Conservation (phyloP, 2,329 filamentous ascomycete species). For the Trichoderma aggressivum region DNA sequence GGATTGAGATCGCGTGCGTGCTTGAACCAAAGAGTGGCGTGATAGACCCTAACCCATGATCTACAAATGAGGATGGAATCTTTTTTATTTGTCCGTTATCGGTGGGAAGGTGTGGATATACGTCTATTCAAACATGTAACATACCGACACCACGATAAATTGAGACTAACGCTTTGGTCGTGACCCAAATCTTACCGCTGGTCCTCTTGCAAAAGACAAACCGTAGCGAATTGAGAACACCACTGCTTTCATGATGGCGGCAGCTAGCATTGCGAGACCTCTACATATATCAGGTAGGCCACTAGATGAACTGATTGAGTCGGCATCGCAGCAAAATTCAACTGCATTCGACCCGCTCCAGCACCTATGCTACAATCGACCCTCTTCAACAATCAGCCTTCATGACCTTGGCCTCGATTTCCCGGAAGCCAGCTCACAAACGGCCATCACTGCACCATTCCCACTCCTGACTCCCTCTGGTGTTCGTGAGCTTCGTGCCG, state of each 20-base stretch:
- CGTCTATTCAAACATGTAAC: neutral
- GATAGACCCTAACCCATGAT: neutral
- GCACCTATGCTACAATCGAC: conserved; percentile 10
- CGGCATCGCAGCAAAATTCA: neutral
- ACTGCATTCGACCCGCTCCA: neutral
- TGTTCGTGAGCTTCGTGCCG: conserved; percentile 7
- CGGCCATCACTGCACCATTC: conserved; percentile 15
- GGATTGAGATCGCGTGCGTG: neutral
- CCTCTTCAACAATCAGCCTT: conserved; percentile 12
- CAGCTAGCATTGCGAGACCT: neutral
- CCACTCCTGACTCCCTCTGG: conserved; percentile 6
- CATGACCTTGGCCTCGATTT: conserved; percentile 8
- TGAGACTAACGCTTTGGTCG: neutral
- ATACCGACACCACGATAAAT: neutral
- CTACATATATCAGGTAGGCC: neutral
- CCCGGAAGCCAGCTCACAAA: conserved; percentile 9
- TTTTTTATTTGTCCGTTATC: neutral
- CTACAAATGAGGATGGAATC: neutral
- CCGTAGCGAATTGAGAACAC: neutral
- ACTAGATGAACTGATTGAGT: neutral
- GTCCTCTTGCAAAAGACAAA: neutral
- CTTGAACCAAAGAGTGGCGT: neutral
- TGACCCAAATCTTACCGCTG: neutral
- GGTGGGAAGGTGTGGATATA: neutral
- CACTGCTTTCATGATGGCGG: neutral